Base-by-base conservation (phyloP, 352 stramenopile genomes). In the Saprolegnia diclina region DNA sequence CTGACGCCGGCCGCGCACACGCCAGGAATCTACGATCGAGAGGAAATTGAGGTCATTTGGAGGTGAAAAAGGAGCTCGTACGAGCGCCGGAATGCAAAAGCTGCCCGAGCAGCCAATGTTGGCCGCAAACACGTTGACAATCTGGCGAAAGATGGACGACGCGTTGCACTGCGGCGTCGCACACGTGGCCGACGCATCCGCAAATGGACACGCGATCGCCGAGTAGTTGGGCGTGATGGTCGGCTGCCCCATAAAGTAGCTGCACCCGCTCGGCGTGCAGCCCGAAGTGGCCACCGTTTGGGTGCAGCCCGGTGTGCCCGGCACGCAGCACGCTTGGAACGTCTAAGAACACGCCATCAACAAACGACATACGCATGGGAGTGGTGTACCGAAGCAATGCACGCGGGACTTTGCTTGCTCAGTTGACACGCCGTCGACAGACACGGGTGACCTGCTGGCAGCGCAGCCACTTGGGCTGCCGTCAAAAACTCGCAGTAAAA, bases 401-500 rank as follows among this genome's bases (percentile, higher is more conserved):
- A 67, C 22, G 35, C 22, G 4, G 59, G n/a, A 32, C 59, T 67
- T 0, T 67, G 66, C 46, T 56, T 67, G 40, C 63, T 67, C 35
- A 67, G 59, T 62, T 67, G 59, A 19, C 59, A 67, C 35, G 59
- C 35, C 9, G 35, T 42, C 13, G n/a, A 37, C 1, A 67, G 59
- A 32, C 59, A 67, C 5, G 59, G 59, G 29, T 67, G 59, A 16
- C 7, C 10, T 18, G 59, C 22, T 21, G 59, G 59, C 0, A 67
- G 42, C 22, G 59, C 59, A 11, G 22, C n/a, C n/a, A n/a, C 35
- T 67, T 67, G 59, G 19, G 59, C 59, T 13, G 19, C n/a, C 42
- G 59, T 62, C 21, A 67, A 22, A 32, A n/a, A 67, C 13, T 67
- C 40, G 32, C 59, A 67, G 19, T 50, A 67, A 22, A 67, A 67